These are phyloP conservation scores for Termitomyces sp. DNA, from an alignment of 768 basidiomycete species.

Conservation along the genomic window DNA sequence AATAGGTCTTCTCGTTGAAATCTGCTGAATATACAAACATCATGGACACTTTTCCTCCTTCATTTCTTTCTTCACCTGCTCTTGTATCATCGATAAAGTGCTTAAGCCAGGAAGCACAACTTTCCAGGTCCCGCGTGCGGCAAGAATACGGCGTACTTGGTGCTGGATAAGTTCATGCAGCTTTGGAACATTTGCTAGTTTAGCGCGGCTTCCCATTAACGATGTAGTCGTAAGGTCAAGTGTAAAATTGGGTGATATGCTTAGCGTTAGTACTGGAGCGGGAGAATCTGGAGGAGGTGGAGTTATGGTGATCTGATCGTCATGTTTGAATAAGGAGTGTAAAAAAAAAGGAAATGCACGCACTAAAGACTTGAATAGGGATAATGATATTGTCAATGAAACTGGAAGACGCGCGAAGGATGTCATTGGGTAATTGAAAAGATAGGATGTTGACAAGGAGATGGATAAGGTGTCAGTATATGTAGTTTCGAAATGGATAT, in stretches of 20 bases:
- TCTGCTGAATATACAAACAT: conserved; percentile 2
- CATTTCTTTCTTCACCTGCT: conserved; percentile 30
- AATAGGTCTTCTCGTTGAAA: background rate
- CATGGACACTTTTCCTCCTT: conserved; percentile 19
- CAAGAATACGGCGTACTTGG: conserved; percentile 66
- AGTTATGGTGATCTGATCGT: conserved; percentile 49
- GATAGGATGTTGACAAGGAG: conserved; percentile 75
- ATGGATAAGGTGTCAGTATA: conserved; percentile 83
- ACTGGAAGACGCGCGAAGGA: conserved; percentile 82
- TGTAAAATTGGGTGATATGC: conserved; percentile 80
- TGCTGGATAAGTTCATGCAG: conserved; percentile 90
- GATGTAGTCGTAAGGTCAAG: conserved; percentile 86
- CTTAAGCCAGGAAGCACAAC: conserved; percentile 62
- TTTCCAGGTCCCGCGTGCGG: conserved; percentile 57
- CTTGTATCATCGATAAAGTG: conserved; percentile 24
- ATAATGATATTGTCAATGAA: conserved; percentile 72
- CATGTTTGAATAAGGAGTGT: background rate
- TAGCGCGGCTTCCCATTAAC: conserved; percentile 93
- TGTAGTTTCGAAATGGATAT: conserved; percentile 75
- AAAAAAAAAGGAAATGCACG: conserved; percentile 15
- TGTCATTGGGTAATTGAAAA: conserved; percentile 79
- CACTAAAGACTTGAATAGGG: conserved; percentile 65
- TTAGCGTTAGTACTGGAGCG: conserved; percentile 60
- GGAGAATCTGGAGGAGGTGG: conserved; percentile 51
- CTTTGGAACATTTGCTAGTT: conserved; percentile 95